Base-by-base conservation (phyloP, 139 green algal species). In the Coelastrella sp. region DNA sequence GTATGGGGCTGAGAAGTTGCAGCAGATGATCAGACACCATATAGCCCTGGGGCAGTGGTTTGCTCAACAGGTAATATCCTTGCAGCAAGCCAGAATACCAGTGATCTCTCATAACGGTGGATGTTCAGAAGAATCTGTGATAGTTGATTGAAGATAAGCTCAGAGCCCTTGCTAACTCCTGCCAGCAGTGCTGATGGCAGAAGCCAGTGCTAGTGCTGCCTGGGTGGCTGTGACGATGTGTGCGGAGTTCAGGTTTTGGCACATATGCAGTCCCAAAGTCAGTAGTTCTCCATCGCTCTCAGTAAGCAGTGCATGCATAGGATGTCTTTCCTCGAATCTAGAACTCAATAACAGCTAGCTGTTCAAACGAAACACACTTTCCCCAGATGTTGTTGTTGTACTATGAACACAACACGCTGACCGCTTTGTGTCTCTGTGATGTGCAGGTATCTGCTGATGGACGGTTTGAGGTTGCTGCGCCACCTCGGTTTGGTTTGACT, bases 1-100 rank as follows among this genome's bases (percentile, higher is more conserved):
- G 88, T 97, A 96, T 68, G 95, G 95, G 8, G 87, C 87, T 0
- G 73, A 89, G 48, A 79, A 79, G 4, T 75, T 98, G 72, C 92
- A 91, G 2, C 81, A 25, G 3, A 92, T 94, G 89, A 69, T 97
- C 19, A 60, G 89, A 5, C 89, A 96, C 81, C 93, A 96, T 81
- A 73, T 91, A 15, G 88, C 80, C 0, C 82, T 96, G 40, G 93
- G 91, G 7, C 21, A 67, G 8, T 63, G 81, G n/a, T 92, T 97
- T 75, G 90, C 85, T 25, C 34, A 68, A 34, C 79, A 77, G 66
- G 86, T 91, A 1, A 2, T 35, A 64, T 64, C 53, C 11, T 57
- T 57, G 45, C 45, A n/a, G n/a, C n/a, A n/a, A n/a, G n/a, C n/a
- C n/a, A n/a, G n/a, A n/a, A n/a, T n/a, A n/a, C n/a, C n/a, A n/a